Evolutionary conservation across 179 eudicot genomes (phyloP).

Genomic region (Gypsophila paniculata): DNA sequence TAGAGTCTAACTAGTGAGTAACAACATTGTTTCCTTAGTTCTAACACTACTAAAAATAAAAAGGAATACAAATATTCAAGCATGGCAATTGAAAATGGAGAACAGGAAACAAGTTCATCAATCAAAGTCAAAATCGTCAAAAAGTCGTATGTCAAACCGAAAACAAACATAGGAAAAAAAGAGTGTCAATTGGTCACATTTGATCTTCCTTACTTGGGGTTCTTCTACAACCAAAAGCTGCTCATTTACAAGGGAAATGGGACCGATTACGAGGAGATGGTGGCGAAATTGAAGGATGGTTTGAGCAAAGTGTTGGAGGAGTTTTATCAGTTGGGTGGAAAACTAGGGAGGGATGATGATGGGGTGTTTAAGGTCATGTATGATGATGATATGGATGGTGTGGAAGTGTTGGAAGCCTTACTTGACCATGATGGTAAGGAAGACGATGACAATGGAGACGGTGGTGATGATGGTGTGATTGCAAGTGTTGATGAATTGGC

Average conservation of each 20-base stretch:
- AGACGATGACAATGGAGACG: neutral
- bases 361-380: constrained; percentile 76
- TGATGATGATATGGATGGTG: constrained; percentile 60
- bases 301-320: constrained; percentile 64
- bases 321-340: constrained; percentile 72
- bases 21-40: neutral
- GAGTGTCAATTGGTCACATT: constrained; percentile 76
- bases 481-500: constrained; percentile 43
- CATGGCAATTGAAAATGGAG: constrained; percentile 29
- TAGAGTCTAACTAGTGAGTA: neutral
- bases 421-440: constrained; percentile 15
- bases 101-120: constrained; percentile 26
- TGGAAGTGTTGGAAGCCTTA: constrained; percentile 55
- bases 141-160: constrained; percentile 59
- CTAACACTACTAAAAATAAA: constrained; percentile 5
- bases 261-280: constrained; percentile 39
- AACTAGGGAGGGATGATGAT: constrained; percentile 60
- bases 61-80: neutral
- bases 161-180: constrained; percentile 42
- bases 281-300: constrained; percentile 55
- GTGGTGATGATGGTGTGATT: constrained; percentile 14
- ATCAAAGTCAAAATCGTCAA: constrained; percentile 41
- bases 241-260: constrained; percentile 49
- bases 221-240: constrained; percentile 75
- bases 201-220: constrained; percentile 77